Conservation (phyloP, 352 stramenopile species). For the Pythium plurisporium region DNA sequence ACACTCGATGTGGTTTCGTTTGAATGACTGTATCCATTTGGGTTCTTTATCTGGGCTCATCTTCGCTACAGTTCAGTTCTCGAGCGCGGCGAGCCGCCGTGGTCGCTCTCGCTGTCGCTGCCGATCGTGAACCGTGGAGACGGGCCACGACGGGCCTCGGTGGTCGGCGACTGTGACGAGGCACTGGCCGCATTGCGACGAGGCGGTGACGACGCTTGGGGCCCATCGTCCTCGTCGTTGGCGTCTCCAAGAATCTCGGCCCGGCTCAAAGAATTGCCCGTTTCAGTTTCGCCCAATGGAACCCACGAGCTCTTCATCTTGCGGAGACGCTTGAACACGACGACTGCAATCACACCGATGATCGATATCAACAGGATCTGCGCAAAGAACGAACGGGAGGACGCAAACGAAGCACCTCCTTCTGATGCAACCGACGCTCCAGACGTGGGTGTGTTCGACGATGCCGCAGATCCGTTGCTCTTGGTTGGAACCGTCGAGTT, state of each 20-base stretch:
- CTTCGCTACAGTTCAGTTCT: slow-evolving; percentile 11
- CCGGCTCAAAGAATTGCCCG: slow-evolving; percentile 8
- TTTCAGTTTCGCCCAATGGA: slow-evolving; percentile 25
- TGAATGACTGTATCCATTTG: slow-evolving; percentile 28
- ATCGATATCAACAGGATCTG: slow-evolving; percentile 51
- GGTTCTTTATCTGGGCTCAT: neutral
- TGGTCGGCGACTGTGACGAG: slow-evolving; percentile 8
- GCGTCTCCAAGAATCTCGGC: slow-evolving; percentile 11
- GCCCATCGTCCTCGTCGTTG: slow-evolving; percentile 6
- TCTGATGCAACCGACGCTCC: neutral
- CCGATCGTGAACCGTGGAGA: slow-evolving; percentile 27
- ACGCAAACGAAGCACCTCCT: neutral
- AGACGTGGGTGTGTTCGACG: neutral
- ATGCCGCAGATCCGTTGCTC: neutral
- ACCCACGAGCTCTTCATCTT: slow-evolving; percentile 41
- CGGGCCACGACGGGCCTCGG: neutral
- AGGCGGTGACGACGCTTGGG: slow-evolving; percentile 6
- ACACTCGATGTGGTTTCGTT: neutral
- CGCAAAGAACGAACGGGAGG: slow-evolving; percentile 36
- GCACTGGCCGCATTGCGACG: slow-evolving; percentile 14
- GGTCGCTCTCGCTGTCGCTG: slow-evolving; percentile 24
- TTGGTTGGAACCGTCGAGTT: neutral
- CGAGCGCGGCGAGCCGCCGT: slow-evolving; percentile 17
- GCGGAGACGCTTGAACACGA: slow-evolving; percentile 46
- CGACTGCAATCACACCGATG: slow-evolving; percentile 48